Evolutionary conservation across 2,329 filamentous ascomycete genomes (phyloP).

Genomic region (Pseudogymnoascus sp.): DNA sequence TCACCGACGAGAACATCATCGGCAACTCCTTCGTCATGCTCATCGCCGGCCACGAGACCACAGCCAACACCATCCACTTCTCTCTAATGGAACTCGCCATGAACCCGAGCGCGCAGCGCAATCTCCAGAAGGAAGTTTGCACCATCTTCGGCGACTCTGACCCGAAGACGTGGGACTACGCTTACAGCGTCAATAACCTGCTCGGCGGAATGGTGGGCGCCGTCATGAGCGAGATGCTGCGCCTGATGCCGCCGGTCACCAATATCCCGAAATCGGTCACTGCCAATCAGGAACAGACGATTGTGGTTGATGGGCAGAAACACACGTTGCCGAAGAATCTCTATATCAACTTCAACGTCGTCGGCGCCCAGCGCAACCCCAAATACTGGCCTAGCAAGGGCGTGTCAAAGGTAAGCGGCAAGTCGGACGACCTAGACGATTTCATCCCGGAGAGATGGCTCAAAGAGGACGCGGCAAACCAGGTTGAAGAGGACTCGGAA

Average conservation of each 20-base stretch:
- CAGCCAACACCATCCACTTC: constrained; percentile 68
- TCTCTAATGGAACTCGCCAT: constrained; percentile 60
- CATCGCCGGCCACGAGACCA: constrained; percentile 74
- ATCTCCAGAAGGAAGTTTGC: constrained; percentile 63
- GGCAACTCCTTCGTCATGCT: constrained; percentile 65
- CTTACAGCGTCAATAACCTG: constrained; percentile 56
- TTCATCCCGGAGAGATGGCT: constrained; percentile 72
- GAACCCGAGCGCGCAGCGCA: constrained; percentile 54
- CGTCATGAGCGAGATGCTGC: constrained; percentile 69
- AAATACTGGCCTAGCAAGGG: constrained; percentile 54
- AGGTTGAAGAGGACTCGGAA: constrained; percentile 20
- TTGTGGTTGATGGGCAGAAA: constrained; percentile 52
- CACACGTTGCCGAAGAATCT: constrained; percentile 50
- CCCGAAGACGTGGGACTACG: constrained; percentile 62
- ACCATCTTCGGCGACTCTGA: constrained; percentile 52
- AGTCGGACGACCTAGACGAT: constrained; percentile 52
- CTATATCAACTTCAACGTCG: constrained; percentile 48
- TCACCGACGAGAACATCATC: constrained; percentile 59
- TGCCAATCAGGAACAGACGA: constrained; percentile 42
- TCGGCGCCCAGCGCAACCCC: constrained; percentile 59
- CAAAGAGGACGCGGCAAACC: constrained; percentile 21
- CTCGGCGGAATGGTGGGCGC: constrained; percentile 65
- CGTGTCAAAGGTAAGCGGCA: constrained; percentile 34
- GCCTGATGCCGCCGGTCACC: constrained; percentile 63
- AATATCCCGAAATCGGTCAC: constrained; percentile 62